phyloP scores from a whole-genome alignment of 768 basidiomycete genomes.

The Royoungia palumana region DNA sequence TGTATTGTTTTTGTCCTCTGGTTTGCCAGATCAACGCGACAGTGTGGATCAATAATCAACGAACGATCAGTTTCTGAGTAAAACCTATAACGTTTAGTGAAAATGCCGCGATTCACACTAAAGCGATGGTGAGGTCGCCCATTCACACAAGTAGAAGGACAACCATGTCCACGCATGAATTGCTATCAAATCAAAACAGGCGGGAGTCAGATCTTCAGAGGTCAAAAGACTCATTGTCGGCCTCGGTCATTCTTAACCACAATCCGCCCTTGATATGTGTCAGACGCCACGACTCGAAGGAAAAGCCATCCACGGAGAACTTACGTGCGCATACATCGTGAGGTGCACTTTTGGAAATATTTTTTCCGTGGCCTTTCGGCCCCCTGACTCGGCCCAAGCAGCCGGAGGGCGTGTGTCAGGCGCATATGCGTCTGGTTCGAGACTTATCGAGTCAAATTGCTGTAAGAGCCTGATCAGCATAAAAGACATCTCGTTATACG shows the following conservation, averaged over 20 bases:
- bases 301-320: neutral
- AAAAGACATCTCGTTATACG: constrained; percentile 60
- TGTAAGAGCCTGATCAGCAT: constrained; percentile 63
- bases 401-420: constrained; percentile 44
- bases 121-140: too few species aligned
- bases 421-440: constrained; percentile 46
- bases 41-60: too few species aligned
- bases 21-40: too few species aligned
- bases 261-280: constrained; percentile 42
- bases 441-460: constrained; percentile 45
- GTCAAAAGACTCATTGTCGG: constrained; percentile 3
- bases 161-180: too few species aligned
- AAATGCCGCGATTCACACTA: too few species aligned
- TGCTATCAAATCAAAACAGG: too few species aligned
- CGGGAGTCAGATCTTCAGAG: too few species aligned
- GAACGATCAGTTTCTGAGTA: too few species aligned
- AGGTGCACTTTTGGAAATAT: constrained; percentile 51
- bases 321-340: constrained; percentile 51
- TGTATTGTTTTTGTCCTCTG: too few species aligned
- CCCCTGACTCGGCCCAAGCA: constrained; percentile 43
- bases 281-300: neutral
- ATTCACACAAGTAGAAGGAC: too few species aligned
- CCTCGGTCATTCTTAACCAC: constrained; percentile 44
- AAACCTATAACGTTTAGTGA: too few species aligned
- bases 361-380: constrained; percentile 49